These are phyloP conservation scores for Hirschfeldia incana DNA, from an alignment of 345 rosid genomes.

Conservation along the genomic window DNA sequence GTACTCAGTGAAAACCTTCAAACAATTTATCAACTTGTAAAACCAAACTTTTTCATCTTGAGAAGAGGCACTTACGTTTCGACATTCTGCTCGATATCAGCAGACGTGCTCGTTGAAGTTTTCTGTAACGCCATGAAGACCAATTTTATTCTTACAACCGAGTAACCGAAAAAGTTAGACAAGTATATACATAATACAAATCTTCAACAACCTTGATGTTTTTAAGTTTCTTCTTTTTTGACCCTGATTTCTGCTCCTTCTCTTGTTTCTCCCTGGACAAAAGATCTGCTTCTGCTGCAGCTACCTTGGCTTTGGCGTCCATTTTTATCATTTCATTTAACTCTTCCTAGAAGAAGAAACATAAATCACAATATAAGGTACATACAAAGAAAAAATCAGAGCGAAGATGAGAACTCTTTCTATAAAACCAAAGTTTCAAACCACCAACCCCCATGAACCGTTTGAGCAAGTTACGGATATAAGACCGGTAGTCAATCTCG, in stretches of 20 bases:
- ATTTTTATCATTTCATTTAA: background rate
- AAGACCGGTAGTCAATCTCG: conserved; percentile 3
- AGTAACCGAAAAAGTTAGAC: background rate
- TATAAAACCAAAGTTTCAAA: conserved; percentile 1
- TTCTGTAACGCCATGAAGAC: background rate
- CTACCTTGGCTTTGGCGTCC: conserved; percentile 18
- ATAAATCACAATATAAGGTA: background rate
- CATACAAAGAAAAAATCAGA: background rate
- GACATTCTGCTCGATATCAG: background rate
- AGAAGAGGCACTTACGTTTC: background rate
- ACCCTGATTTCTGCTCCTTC: background rate
- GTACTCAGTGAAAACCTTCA: background rate
- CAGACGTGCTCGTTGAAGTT: conserved; percentile 1
- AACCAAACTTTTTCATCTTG: background rate
- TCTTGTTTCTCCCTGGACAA: background rate
- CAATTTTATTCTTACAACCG: background rate
- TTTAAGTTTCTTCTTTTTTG: background rate
- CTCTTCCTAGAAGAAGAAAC: background rate
- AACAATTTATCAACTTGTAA: background rate
- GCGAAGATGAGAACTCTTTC: background rate
- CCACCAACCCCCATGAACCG: conserved; percentile 6
- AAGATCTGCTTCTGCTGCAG: background rate
- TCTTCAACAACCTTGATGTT: background rate
- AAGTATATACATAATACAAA: background rate
- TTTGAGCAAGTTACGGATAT: background rate